Conservation (phyloP, 2,329 filamentous ascomycete species). For the Ceratocystis cacaofunesta region DNA sequence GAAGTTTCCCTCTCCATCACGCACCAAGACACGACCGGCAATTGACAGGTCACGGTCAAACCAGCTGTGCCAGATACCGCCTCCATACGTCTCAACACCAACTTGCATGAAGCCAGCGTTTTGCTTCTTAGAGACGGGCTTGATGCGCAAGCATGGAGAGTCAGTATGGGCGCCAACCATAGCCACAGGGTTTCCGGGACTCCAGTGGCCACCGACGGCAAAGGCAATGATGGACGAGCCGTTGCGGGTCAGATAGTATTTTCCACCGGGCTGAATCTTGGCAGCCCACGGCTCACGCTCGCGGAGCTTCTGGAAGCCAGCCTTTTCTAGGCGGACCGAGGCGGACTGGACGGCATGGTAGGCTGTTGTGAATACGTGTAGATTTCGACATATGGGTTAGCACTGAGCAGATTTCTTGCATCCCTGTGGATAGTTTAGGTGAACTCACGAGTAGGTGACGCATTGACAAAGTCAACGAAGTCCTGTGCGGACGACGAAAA, state of each 20-base stretch:
- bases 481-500: conserved; percentile 47
- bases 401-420: neutral
- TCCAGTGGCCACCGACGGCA: conserved; percentile 80
- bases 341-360: conserved; percentile 85
- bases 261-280: conserved; percentile 67
- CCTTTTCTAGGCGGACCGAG: conserved; percentile 59
- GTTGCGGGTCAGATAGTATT: conserved; percentile 93
- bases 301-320: conserved; percentile 76
- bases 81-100: conserved; percentile 91
- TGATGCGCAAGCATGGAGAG: conserved; percentile 79
- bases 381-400: neutral
- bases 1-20: conserved; percentile 56
- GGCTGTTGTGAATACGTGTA: conserved; percentile 36
- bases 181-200: conserved; percentile 73
- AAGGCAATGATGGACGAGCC: conserved; percentile 85
- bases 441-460: conserved; percentile 71
- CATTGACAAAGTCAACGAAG: conserved; percentile 88
- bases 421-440: neutral
- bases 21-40: conserved; percentile 75
- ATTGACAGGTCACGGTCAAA: conserved; percentile 90
- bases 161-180: conserved; percentile 97
- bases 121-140: conserved; percentile 83
- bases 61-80: conserved; percentile 96
- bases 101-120: conserved; percentile 82
- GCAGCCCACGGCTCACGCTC: conserved; percentile 83